Evolutionary conservation across 2,329 filamentous ascomycete genomes (phyloP), one percentile per base, ranked within the genome.

Genomic region (Cladosporium sphaerospermum): DNA sequence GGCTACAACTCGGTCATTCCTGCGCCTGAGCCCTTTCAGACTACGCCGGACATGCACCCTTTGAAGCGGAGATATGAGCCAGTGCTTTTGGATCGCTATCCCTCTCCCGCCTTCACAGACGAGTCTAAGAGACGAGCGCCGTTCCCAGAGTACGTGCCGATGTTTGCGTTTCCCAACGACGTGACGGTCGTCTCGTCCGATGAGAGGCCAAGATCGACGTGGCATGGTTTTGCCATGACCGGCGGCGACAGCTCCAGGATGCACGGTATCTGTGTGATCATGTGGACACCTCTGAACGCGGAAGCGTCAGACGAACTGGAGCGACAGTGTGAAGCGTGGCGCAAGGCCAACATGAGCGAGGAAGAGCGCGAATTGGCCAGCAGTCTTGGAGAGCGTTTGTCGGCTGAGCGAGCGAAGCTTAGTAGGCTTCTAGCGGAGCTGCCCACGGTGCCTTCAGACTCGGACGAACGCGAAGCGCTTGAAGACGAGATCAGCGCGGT

Each of bases 181-280:
- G 93, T 99, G 62, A 90, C 90, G 58, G 93, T 99, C 49, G 89
- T 97, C 9, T 96, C 93, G 1, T 91, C 91, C 1, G 93, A 99
- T 65, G 89, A 96, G 67, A 81, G 91, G 57, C 93, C 93, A 1
- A 81, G 90, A 57, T 92, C 93, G n/a, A 96, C 91, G 19, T 99
- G 93, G 93, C 93, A 99, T 71, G 93, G 93, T 45, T 99, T 99
- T 67, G 91, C 89, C 57, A 97, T 99, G 93, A 99, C 93, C 2
- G 87, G 86, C 18, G 88, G 88, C 53, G 91, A 97, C 67, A 92
- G 89, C 63, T 87, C 89, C 52, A 95, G 93, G 68, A 78, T 97
- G 16, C 92, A 97, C 66, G 92, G 90, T 33, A 88, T 97, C 54
- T 91, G 88, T 57, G 80, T 96, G 52, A 95, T 90, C 52, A 81